phyloP scores from a whole-genome alignment of 495 filamentous ascomycete species.

The Articulospora tetracladia region DNA sequence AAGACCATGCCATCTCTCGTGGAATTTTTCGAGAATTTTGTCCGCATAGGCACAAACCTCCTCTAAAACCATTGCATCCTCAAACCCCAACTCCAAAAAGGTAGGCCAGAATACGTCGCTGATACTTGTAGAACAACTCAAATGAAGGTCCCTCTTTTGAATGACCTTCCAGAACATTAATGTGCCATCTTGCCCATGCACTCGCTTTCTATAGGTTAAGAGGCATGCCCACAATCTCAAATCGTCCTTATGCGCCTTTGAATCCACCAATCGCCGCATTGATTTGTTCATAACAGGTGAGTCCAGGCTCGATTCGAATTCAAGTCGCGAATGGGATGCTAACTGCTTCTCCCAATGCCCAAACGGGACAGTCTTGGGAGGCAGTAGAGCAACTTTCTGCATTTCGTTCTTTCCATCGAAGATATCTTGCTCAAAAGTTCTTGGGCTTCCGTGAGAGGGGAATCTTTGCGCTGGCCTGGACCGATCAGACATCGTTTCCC shows the following conservation, averaged over 20 bases:
- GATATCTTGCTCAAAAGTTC: no score
- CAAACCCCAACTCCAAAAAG: constrained; percentile 47
- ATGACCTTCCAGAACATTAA: constrained; percentile 60
- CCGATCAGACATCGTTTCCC: no score
- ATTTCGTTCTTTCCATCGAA: no score
- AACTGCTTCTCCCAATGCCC: constrained; percentile 21
- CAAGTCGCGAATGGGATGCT: constrained; percentile 22
- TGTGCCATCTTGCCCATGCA: constrained; percentile 56
- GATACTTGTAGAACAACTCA: constrained; percentile 44
- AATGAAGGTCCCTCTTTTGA: constrained; percentile 37
- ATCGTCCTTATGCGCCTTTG: constrained; percentile 42
- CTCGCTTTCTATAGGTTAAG: constrained; percentile 55
- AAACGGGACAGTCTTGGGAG: constrained; percentile 1
- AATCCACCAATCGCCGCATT: constrained; percentile 51
- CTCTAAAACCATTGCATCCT: constrained; percentile 41
- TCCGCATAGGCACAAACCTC: constrained; percentile 53
- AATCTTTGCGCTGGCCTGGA: no score
- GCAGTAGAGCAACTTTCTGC: background rate
- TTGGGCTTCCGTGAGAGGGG: no score
- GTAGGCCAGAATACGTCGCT: constrained; percentile 55
- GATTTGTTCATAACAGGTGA: constrained; percentile 26
- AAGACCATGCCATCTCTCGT: constrained; percentile 40
- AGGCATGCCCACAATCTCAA: constrained; percentile 62
- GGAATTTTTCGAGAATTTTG: constrained; percentile 40
- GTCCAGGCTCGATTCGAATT: constrained; percentile 50